Conservation (phyloP, 768 basidiomycete species). For the Xanthoconium purpureum region DNA sequence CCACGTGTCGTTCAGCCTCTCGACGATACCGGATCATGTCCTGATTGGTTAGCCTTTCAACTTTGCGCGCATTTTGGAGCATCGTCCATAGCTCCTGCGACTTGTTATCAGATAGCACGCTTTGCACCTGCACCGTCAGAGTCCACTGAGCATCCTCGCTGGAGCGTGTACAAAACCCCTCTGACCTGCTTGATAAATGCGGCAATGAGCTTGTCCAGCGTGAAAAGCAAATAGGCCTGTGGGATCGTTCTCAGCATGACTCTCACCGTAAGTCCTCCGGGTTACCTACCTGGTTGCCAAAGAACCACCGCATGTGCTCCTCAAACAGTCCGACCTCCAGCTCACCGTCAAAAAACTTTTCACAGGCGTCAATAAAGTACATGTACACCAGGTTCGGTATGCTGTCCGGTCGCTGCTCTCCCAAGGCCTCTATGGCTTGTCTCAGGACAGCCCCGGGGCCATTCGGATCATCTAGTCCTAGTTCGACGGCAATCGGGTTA, state of each 20-base stretch:
- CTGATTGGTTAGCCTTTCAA: slow-evolving; percentile 52
- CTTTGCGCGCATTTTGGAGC: slow-evolving; percentile 60
- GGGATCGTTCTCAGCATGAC: slow-evolving; percentile 27
- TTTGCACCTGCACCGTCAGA: slow-evolving; percentile 66
- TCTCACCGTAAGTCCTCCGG: neutral
- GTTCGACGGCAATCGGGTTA: slow-evolving; percentile 78
- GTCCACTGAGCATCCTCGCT: neutral
- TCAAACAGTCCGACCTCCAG: slow-evolving; percentile 91
- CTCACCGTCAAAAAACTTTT: slow-evolving; percentile 91
- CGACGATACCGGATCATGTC: slow-evolving; percentile 76
- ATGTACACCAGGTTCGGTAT: slow-evolving; percentile 74
- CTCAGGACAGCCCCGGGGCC: slow-evolving; percentile 64
- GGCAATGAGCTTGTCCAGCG: slow-evolving; percentile 87
- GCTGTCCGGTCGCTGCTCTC: slow-evolving; percentile 44
- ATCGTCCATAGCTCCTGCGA: slow-evolving; percentile 83
- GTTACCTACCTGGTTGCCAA: slow-evolving; percentile 71
- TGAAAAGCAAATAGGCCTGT: slow-evolving; percentile 89
- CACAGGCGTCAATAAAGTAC: slow-evolving; percentile 86
- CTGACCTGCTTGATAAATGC: slow-evolving; percentile 88
- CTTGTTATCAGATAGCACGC: slow-evolving; percentile 77
- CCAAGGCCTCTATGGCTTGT: slow-evolving; percentile 62
- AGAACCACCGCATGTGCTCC: slow-evolving; percentile 94
- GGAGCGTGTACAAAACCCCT: neutral
- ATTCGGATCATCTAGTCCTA: slow-evolving; percentile 84
- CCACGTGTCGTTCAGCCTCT: slow-evolving; percentile 73